Base-by-base conservation (phyloP, 805 yeast genomes). In the Ogataea methanolica region DNA sequence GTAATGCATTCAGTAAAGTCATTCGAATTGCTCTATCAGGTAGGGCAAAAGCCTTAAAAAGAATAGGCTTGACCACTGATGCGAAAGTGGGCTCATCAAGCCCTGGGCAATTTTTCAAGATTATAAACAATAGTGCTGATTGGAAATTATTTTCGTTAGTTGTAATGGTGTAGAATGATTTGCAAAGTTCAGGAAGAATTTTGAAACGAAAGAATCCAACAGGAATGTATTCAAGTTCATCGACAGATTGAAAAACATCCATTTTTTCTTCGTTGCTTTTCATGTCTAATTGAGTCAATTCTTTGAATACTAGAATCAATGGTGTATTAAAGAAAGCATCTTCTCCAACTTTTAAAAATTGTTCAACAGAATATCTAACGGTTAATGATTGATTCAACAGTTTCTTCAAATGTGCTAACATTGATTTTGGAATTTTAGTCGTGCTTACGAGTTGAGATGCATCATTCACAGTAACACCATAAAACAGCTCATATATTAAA, bases 11-110 rank as follows among this genome's bases (percentile, higher is more conserved):
- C 48, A 92, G 71, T 29, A 94, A 67, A n/a, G 83, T 72, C 56
- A 89, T 73, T 47, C 98, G 72, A 4, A 89, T 73, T 1, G 90
- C 80, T 52, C 98, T 74, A 65, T 92, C 97, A 12, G 85, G 78
- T 17, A 82, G 67, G 1, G 78, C 59, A 59, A 81, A 91, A 22
- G 85, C 74, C 37, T 75, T 69, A 34, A 86, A 70, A n/a, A 90
- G 72, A 0, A 82, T 68, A 1, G 92, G 90, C 49, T 82, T 80
- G 9, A 83, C 68, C 11, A 63, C 42, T 41, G 63, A 63, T 41
- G 69, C 60, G 55, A 78, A 77, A 0, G 49, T 36, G 61, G 64
- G n/a, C 56, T 66, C 15, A 47, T 63, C 14, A 65, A 63, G 38
- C 53, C 59, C 22, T 51, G 48, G 9, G 61, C 62, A 46, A 17